Base-by-base conservation (phyloP, 1,139 yeast species). In the Meyerozyma smithsonii region DNA sequence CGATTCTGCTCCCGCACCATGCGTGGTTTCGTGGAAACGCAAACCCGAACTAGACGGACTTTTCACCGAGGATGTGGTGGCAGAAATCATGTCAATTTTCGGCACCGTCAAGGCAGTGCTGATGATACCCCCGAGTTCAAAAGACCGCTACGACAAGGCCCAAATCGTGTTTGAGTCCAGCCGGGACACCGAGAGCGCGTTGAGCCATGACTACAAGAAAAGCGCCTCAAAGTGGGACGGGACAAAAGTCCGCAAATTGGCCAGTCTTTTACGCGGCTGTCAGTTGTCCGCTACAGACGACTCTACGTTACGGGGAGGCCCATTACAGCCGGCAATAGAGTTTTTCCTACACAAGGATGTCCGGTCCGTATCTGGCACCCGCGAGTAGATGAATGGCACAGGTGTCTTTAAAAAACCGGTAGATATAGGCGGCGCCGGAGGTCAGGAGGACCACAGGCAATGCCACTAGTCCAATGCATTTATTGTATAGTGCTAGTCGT, bases 161-260 rank as follows among this genome's bases (percentile, higher is more conserved):
- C 39, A 53, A 0, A 58, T 77, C 1, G 56, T 52, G 23, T 77
- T 55, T 48, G 47, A 44, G 10, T 43, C 49, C 3, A 43, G 46
- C 7, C 50, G 48, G 1, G 57, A 56, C 34, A 63, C 72, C 4
- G 48, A 54, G 2, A 44, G 49, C 32, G 80, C 81, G 4, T 41
- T 61, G 5, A 39, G 45, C 1, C 73, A 76, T 46, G 67, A 76
- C 46, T 77, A 69, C 50, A 55, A 58, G 3, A 48, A 52, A 26
- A 63, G 74, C 10, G 73, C 72, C 4, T 53, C 57, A 15, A 46
- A 66, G 33, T 76, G 81, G 81, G 77, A 76, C 49, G 66, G 68
- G 0, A 57, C 71, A 0, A 63, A 62, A 2, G 67, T 73, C 11
- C 47, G 78, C 19, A 73, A 69, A 47, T 45, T 73, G 36, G 77